Evolutionary conservation across 257 asterid genomes (phyloP), one percentile per base, ranked within the genome.

Genomic region (Solanum bulbocastanum): DNA sequence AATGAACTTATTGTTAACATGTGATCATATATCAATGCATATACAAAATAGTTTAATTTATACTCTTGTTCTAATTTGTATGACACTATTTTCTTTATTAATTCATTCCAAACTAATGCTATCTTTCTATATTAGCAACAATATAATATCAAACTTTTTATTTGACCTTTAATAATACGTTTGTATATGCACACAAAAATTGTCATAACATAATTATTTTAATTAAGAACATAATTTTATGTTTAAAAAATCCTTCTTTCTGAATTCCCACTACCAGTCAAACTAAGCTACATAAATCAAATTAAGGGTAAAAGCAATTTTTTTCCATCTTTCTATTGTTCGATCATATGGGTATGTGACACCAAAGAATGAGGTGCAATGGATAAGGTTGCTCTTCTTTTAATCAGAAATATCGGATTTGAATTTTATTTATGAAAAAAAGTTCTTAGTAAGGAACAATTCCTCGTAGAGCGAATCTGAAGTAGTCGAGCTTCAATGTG

Each of bases 321-420:
- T 11, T 37, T 11, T 5, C 83, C 52, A 12, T 10, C 32, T 2
- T 76, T n/a, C 42, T 75, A 0, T 75, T 39, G 30, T 75, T 75
- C n/a, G n/a, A n/a, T n/a, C 35, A 13, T 39, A 1, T 13, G 62
- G 23, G 25, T 23, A 42, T 25, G 23, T n/a, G 62, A n/a, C n/a
- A 30, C 1, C 30, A 30, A 30, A 30, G n/a, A 30, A 30, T 30
- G 30, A 30, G 56, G 56, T 4, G 20, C 1, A 46, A 14, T 14
- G 3, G 0, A 46, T 14, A 14, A 46, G 7, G 7, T 46, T 56
- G 11, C 4, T 56, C 4, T 0, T 18, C 4, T 56, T 5, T 56
- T 18, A 56, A 56, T 0, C 2, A 56, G 4, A 56, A 0, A 5
- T 56, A 0, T 6, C 4, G 4, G 0, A 0, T 56, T 56, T 0